These are phyloP conservation scores for Coniochaeta sp. DNA, from an alignment of 2,329 filamentous ascomycete genomes.

Conservation along the genomic window DNA sequence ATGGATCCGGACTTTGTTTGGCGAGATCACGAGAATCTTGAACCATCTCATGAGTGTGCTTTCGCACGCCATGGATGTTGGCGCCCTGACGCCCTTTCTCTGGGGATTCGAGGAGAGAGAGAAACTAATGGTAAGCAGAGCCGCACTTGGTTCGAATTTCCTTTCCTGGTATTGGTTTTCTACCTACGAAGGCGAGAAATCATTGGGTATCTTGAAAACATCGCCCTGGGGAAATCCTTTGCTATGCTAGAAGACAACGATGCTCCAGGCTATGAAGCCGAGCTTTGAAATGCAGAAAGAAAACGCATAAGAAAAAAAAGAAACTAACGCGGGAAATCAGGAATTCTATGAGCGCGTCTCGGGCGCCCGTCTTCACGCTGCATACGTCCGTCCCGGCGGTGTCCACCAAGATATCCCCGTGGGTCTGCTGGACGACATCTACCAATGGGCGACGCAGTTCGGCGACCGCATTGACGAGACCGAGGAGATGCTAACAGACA, in stretches of 20 bases:
- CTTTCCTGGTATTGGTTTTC: neutral
- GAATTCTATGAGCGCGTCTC: slow-evolving; percentile 99
- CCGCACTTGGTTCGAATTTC: neutral
- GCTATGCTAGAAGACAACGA: neutral
- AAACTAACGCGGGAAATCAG: slow-evolving; percentile 49
- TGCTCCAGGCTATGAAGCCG: neutral
- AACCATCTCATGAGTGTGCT: slow-evolving; percentile 98
- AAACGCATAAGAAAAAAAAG: neutral
- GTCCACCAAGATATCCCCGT: slow-evolving; percentile 92
- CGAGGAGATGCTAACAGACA: slow-evolving; percentile 96
- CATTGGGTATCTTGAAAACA: neutral
- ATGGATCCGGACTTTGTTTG: slow-evolving; percentile 94
- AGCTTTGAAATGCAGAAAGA: neutral
- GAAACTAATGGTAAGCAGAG: slow-evolving; percentile 83
- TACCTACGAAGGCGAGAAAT: neutral
- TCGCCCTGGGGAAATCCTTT: neutral
- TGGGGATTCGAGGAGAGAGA: slow-evolving; percentile 99
- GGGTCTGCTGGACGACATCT: slow-evolving; percentile 95
- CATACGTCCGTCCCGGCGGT: slow-evolving; percentile 93
- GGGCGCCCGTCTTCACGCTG: slow-evolving; percentile 91
- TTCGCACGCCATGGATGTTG: slow-evolving; percentile 98
- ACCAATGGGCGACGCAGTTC: slow-evolving; percentile 99
- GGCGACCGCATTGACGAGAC: slow-evolving; percentile 98
- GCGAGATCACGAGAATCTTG: slow-evolving; percentile 84
- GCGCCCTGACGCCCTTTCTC: slow-evolving; percentile 93